Conservation (phyloP, 805 yeast species). For the Metschnikowia bowlesiae region DNA sequence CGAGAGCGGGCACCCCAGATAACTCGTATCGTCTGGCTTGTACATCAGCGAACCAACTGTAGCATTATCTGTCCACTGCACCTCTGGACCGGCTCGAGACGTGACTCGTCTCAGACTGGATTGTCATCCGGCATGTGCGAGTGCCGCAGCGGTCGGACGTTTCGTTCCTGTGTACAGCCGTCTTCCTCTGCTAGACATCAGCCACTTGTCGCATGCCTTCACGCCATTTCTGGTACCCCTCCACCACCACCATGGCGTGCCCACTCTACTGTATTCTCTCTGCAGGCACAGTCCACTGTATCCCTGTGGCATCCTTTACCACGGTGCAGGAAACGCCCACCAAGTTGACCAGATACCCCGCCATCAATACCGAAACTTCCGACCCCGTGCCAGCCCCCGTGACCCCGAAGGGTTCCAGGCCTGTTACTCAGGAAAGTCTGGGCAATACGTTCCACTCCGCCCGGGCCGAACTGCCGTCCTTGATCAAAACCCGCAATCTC, state of each 20-base stretch:
- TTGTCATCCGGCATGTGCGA: too few relatives aligned
- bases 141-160: too few relatives aligned
- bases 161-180: too few relatives aligned
- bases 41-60: too few relatives aligned
- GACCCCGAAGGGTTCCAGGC: not conserved
- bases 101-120: too few relatives aligned
- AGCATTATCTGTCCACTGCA: too few relatives aligned
- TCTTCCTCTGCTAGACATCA: not conserved
- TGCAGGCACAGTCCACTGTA: slow-evolving; percentile 24
- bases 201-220: slow-evolving; percentile 1
- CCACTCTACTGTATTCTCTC: slow-evolving; percentile 26
- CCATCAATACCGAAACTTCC: slow-evolving; percentile 2
- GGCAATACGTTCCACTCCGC: not conserved
- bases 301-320: slow-evolving; percentile 21
- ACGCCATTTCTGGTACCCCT: not conserved
- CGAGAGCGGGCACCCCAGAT: too few relatives aligned
- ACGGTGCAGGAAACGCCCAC: slow-evolving; percentile 7
- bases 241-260: slow-evolving; percentile 10
- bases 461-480: slow-evolving; percentile 2
- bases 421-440: not conserved
- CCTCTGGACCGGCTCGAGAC: too few relatives aligned
- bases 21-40: too few relatives aligned
- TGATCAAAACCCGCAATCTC: slow-evolving; percentile 23
- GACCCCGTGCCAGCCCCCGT: not conserved
- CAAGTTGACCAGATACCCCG: slow-evolving; percentile 11